Percentiles rank a stretch among this genome's conserved stretches.
Evolutionary conservation across 2,329 filamentous ascomycete genomes (phyloP).

Genomic region (Monosporascus sp.): DNA sequence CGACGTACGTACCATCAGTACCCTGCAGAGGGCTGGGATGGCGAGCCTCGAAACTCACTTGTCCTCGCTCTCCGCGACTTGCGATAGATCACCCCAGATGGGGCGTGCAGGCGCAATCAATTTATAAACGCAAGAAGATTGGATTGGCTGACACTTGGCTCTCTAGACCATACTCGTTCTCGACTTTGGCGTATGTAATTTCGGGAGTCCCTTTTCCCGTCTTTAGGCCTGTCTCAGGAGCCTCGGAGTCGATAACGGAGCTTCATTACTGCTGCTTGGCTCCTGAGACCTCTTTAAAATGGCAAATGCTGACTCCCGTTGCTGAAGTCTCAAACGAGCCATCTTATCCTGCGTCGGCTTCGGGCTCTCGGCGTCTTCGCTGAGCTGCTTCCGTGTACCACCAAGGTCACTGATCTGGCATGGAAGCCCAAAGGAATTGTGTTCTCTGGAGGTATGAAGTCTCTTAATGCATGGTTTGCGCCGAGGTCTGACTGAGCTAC

Average conservation of each 20-base stretch:
- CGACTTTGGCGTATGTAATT: slow-evolving; percentile 49
- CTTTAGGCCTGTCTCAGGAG: background rate
- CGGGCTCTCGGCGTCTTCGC: slow-evolving; percentile 76
- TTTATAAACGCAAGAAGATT: background rate
- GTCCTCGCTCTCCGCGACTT: background rate
- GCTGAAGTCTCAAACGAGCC: slow-evolving; percentile 52
- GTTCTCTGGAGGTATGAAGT: slow-evolving; percentile 61
- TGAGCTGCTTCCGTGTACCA: slow-evolving; percentile 84
- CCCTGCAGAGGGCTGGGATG: background rate
- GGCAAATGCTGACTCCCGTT: background rate
- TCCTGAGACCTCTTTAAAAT: background rate
- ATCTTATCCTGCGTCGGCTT: slow-evolving; percentile 70
- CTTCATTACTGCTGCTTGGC: background rate
- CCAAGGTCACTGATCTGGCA: slow-evolving; percentile 68
- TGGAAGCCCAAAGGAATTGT: slow-evolving; percentile 85
- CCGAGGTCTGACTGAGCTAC: slow-evolving; percentile 1
- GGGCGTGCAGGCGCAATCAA: background rate
- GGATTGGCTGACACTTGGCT: slow-evolving; percentile 1
- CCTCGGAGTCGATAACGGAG: background rate
- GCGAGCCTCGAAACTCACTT: background rate
- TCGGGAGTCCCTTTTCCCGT: background rate
- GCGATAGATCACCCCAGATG: background rate
- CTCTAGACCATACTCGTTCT: slow-evolving; percentile 67
- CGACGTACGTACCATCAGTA: slow-evolving; percentile 24
- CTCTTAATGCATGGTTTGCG: background rate